Percentiles rank a stretch among this genome's conserved stretches.
Conservation (phyloP, 2,329 filamentous ascomycete species). For the Neodidymelliopsis sp. region DNA sequence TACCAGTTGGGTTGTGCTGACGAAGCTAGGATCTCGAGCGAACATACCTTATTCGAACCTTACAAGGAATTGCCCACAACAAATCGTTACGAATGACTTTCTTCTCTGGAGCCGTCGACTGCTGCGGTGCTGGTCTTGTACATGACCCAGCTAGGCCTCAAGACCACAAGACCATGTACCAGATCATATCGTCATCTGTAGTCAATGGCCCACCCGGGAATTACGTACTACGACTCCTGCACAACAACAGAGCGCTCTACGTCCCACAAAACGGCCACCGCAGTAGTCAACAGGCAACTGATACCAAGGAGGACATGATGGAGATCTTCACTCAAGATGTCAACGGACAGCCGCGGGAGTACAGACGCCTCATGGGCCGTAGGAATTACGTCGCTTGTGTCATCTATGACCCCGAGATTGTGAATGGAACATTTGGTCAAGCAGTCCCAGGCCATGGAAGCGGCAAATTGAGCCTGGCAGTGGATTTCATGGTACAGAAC, state of each 20-base stretch:
- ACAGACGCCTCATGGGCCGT: constrained; percentile 91
- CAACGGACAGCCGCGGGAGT: constrained; percentile 79
- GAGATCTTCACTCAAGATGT: constrained; percentile 98
- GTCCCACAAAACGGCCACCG: constrained; percentile 86
- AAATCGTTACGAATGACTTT: constrained; percentile 98
- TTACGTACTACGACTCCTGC: constrained; percentile 93
- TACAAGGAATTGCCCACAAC: constrained; percentile 94
- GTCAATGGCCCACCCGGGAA: constrained; percentile 85
- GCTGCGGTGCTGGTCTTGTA: constrained; percentile 88
- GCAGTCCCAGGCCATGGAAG: constrained; percentile 49
- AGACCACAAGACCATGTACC: constrained; percentile 99
- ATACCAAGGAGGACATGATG: constrained; percentile 99
- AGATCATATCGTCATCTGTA: constrained; percentile 91
- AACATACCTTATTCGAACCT: constrained; percentile 93
- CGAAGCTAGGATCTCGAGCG: constrained; percentile 78
- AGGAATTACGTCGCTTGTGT: constrained; percentile 93
- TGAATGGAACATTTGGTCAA: constrained; percentile 58
- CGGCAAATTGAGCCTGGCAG: constrained; percentile 77
- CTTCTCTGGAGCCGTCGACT: constrained; percentile 90
- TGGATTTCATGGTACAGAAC: constrained; percentile 96
- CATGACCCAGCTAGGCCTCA: constrained; percentile 91
- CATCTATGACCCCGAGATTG: constrained; percentile 88
- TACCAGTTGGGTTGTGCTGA: constrained; percentile 12
- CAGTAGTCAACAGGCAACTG: constrained; percentile 73
- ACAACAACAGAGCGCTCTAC: constrained; percentile 92